Evolutionary conservation across 2,329 filamentous ascomycete genomes (phyloP).

Genomic region (Spiromastix sp.): DNA sequence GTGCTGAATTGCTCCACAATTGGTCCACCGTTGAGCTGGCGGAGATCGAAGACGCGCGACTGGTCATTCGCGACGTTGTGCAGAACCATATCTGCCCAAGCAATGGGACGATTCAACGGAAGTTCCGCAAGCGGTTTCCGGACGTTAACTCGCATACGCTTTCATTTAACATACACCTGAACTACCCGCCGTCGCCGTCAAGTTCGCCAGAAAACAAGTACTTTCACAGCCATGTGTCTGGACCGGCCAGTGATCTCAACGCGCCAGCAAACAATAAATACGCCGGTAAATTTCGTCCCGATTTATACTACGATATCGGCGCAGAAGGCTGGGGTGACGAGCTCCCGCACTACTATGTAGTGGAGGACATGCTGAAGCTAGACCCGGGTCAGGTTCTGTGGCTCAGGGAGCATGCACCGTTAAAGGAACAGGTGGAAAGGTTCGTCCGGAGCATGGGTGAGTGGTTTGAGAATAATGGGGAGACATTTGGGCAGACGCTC

Average conservation of each 20-base stretch:
- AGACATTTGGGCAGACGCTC: conserved; percentile 51
- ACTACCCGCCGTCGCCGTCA: conserved; percentile 30
- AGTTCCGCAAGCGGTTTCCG: conserved; percentile 47
- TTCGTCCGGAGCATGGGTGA: conserved; percentile 44
- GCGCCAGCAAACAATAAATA: conserved; percentile 20
- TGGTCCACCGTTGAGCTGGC: conserved; percentile 46
- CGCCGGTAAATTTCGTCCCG: conserved; percentile 37
- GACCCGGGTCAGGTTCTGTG: conserved; percentile 50
- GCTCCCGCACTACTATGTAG: conserved; percentile 52
- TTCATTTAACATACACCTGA: conserved; percentile 43
- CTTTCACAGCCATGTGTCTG: not conserved
- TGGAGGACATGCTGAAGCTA: conserved; percentile 55
- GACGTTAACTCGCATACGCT: conserved; percentile 33
- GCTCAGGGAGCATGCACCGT: conserved; percentile 44
- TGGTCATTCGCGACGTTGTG: conserved; percentile 46
- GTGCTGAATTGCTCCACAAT: conserved; percentile 48
- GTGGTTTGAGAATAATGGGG: conserved; percentile 55
- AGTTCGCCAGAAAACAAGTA: not conserved
- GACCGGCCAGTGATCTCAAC: conserved; percentile 2
- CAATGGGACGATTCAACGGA: conserved; percentile 49
- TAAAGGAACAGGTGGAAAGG: conserved; percentile 47
- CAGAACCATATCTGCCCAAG: conserved; percentile 51
- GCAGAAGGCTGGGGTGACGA: conserved; percentile 57
- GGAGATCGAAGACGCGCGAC: conserved; percentile 49
- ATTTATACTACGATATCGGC: conserved; percentile 40